A percentile compares a stretch with the other conserved stretches of the same genome.
Conservation (phyloP, 2,329 filamentous ascomycete species). For the Pseudocercospora vitis region DNA sequence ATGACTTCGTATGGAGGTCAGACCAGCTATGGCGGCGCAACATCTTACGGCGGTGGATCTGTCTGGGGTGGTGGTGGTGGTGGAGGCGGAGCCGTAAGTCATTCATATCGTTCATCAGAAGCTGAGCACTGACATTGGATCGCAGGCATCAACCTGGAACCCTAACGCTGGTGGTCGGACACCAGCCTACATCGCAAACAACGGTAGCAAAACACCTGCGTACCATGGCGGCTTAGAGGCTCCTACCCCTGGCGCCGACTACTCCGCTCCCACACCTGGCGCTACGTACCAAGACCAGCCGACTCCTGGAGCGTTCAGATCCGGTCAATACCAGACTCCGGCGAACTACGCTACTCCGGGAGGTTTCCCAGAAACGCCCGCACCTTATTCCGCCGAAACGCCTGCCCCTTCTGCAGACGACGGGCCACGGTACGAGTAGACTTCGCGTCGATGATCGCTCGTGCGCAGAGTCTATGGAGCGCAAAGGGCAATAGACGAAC, state of each 20-base stretch:
- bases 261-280: slow-evolving; percentile 46
- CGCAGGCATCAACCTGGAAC: slow-evolving; percentile 41
- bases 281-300: slow-evolving; percentile 36
- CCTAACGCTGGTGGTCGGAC: slow-evolving; percentile 39
- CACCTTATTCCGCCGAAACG: slow-evolving; percentile 31
- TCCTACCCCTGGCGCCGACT: slow-evolving; percentile 48
- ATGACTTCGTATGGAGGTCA: slow-evolving; percentile 48
- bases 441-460: background rate
- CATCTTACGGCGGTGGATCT: slow-evolving; percentile 53
- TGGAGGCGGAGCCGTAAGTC: slow-evolving; percentile 30
- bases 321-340: slow-evolving; percentile 41
- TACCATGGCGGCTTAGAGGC: slow-evolving; percentile 65
- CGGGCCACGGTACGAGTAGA: slow-evolving; percentile 17
- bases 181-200: slow-evolving; percentile 57
- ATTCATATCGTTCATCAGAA: slow-evolving; percentile 72
- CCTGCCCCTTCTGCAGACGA: slow-evolving; percentile 16
- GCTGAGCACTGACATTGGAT: slow-evolving; percentile 35
- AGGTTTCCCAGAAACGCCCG: slow-evolving; percentile 55
- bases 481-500: too few species aligned
- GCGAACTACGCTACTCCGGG: slow-evolving; percentile 38
- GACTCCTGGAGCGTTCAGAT: slow-evolving; percentile 42
- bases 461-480: too few species aligned
- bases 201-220: slow-evolving; percentile 74
- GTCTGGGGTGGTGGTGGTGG: slow-evolving; percentile 32
- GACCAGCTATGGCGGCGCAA: slow-evolving; percentile 65